A percentile compares a stretch with the other conserved stretches of the same genome.
phyloP scores from a whole-genome alignment of 176 grass and related monocot species.

The Carex pumila region DNA sequence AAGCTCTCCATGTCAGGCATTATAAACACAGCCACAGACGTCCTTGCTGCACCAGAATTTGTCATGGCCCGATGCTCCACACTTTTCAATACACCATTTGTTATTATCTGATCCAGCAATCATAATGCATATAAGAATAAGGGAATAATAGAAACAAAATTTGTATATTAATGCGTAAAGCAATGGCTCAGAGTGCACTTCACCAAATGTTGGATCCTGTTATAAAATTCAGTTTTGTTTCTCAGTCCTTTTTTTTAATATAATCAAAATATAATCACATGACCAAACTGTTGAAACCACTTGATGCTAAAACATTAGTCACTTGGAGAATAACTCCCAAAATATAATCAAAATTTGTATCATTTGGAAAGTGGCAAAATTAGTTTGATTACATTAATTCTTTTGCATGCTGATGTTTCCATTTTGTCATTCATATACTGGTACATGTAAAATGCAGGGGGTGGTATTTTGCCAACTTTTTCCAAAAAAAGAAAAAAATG shows the following conservation, averaged over 20 bases:
- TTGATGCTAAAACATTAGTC: neutral
- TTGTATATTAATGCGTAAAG: neutral
- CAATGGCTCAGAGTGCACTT: neutral
- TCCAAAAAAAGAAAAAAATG: too few species aligned
- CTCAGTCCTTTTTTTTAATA: neutral
- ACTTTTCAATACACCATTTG: constrained; percentile 59
- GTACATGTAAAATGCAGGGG: neutral
- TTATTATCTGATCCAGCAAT: constrained; percentile 29
- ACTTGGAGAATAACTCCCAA: neutral
- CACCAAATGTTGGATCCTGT: neutral
- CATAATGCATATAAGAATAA: neutral
- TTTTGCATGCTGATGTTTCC: neutral
- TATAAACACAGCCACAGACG: constrained; percentile 40
- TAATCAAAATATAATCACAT: neutral
- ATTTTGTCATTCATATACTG: neutral
- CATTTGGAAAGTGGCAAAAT: neutral
- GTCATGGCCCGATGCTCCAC: constrained; percentile 42
- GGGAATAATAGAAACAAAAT: neutral
- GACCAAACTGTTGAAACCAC: too few species aligned
- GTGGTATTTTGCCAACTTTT: neutral
- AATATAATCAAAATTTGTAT: neutral
- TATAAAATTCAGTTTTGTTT: neutral
- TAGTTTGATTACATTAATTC: neutral
- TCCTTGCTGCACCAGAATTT: constrained; percentile 20
- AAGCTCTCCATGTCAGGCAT: constrained; percentile 33